Conservation (phyloP, 2,329 filamentous ascomycete genomes). For the Sporothrix mexicana region DNA sequence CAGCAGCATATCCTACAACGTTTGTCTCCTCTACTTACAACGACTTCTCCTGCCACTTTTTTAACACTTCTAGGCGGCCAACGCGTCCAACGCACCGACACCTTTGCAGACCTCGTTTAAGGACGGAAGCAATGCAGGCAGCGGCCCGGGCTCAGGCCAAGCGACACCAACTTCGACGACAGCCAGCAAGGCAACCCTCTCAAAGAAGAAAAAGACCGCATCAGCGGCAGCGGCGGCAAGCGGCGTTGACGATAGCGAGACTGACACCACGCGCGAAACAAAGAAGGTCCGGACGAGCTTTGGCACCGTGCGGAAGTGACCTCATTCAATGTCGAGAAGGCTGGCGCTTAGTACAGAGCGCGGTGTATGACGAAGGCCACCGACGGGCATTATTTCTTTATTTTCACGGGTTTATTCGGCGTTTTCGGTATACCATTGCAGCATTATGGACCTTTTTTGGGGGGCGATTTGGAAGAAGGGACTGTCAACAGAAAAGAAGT, state of each 20-base stretch:
- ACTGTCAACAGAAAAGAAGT: background rate
- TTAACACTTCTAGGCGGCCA: constrained; percentile 39
- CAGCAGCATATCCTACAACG: constrained; percentile 67
- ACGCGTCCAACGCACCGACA: constrained; percentile 58
- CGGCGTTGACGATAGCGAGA: constrained; percentile 61
- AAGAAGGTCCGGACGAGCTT: constrained; percentile 66
- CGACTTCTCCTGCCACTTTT: background rate
- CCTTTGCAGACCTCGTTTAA: constrained; percentile 62
- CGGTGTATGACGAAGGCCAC: background rate
- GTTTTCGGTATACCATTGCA: constrained; percentile 27
- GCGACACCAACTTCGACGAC: constrained; percentile 62
- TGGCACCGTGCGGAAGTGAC: constrained; percentile 57
- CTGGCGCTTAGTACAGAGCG: background rate
- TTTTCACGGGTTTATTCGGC: background rate
- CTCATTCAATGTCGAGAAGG: background rate
- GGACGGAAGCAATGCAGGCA: constrained; percentile 42
- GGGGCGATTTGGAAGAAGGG: constrained; percentile 1
- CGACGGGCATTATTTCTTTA: background rate
- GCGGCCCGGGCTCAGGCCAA: constrained; percentile 52
- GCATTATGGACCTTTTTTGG: background rate
- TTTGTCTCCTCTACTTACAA: constrained; percentile 35
- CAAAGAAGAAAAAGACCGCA: constrained; percentile 58
- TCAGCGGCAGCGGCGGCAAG: constrained; percentile 38
- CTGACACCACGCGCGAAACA: constrained; percentile 56
- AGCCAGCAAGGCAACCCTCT: constrained; percentile 53